A percentile compares a stretch with the other conserved stretches of the same genome.
phyloP scores from a whole-genome alignment of 2,329 filamentous ascomycete species.

The Metarhizium album region DNA sequence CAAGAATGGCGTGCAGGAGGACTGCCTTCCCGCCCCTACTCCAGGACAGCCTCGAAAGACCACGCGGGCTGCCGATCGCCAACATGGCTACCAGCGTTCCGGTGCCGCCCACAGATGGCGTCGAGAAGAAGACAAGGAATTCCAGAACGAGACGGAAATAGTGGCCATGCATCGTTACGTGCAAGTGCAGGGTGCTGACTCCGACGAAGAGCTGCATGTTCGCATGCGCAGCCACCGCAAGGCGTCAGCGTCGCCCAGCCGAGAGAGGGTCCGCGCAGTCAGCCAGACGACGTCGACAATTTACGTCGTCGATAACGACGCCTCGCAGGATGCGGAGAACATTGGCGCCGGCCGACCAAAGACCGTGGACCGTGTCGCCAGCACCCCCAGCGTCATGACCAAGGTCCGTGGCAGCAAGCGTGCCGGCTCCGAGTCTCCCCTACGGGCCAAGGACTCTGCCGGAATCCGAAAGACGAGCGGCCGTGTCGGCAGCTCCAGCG shows the following conservation, averaged over 20 bases:
- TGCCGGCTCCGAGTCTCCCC: slow-evolving; percentile 34
- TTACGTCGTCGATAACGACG: slow-evolving; percentile 53
- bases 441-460: slow-evolving; percentile 38
- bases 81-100: slow-evolving; percentile 59
- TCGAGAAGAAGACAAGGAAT: slow-evolving; percentile 39
- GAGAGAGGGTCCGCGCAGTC: slow-evolving; percentile 56
- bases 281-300: slow-evolving; percentile 68
- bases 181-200: slow-evolving; percentile 53
- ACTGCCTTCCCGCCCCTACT: slow-evolving; percentile 88
- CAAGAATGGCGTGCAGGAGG: slow-evolving; percentile 62
- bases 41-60: slow-evolving; percentile 92
- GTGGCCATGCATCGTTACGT: slow-evolving; percentile 51
- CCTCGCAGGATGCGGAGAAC: slow-evolving; percentile 62
- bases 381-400: slow-evolving; percentile 44
- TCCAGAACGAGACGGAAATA: slow-evolving; percentile 49
- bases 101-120: slow-evolving; percentile 31
- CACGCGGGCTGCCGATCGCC: slow-evolving; percentile 61
- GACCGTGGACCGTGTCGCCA: slow-evolving; percentile 43
- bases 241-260: slow-evolving; percentile 50
- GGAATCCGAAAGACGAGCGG: slow-evolving; percentile 57
- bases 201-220: slow-evolving; percentile 74
- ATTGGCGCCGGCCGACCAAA: slow-evolving; percentile 51
- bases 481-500: slow-evolving; percentile 48
- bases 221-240: slow-evolving; percentile 61
- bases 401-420: slow-evolving; percentile 56